phyloP scores from a whole-genome alignment of 176 grass and related monocot species.

The Rhynchospora breviuscula region DNA sequence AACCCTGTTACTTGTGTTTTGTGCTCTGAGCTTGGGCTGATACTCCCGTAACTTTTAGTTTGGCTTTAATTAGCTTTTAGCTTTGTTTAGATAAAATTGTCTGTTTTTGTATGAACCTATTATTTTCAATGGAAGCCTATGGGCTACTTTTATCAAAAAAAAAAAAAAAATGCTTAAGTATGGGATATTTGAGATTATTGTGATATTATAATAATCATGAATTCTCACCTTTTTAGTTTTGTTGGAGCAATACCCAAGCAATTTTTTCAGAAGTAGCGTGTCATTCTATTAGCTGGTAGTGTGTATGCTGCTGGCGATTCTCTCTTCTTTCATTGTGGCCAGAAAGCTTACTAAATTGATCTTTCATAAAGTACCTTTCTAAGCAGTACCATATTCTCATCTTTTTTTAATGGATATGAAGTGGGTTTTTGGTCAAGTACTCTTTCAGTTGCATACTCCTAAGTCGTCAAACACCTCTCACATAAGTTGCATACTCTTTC shows the following conservation, averaged over 20 bases:
- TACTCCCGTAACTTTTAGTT: too few species aligned
- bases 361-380: slow-evolving; percentile 8
- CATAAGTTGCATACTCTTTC: too few species aligned
- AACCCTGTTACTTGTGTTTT: too few species aligned
- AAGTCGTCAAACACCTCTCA: too few species aligned
- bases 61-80: too few species aligned
- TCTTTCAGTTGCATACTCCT: background rate
- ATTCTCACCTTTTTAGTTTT: slow-evolving; percentile 4
- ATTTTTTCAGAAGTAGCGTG: background rate
- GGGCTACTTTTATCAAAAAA: too few species aligned
- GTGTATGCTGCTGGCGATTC: background rate
- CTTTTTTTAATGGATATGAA: background rate
- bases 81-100: too few species aligned
- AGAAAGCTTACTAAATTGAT: background rate
- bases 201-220: slow-evolving; percentile 1
- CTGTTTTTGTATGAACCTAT: too few species aligned
- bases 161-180: slow-evolving; percentile 3
- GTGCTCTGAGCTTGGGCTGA: too few species aligned
- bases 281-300: background rate
- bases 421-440: background rate
- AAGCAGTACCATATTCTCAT: background rate
- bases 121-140: too few species aligned
- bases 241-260: background rate
- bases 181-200: slow-evolving; percentile 14
- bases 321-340: background rate